Evolutionary conservation across 768 basidiomycete genomes (phyloP).

Genomic region (Sarcodon sp.): DNA sequence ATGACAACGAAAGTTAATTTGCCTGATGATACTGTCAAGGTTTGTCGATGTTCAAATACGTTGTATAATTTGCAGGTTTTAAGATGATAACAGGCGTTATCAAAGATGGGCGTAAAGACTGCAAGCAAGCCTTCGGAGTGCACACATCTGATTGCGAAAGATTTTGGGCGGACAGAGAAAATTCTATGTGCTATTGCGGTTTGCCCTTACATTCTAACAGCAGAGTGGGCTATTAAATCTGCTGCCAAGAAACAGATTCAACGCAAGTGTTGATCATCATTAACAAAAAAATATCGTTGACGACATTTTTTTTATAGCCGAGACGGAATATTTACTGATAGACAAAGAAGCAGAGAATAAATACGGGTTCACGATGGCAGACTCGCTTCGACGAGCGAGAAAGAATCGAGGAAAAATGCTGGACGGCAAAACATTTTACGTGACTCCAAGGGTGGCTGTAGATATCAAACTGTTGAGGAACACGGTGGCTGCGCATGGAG

Average conservation of each 20-base stretch:
- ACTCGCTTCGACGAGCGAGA: conserved; percentile 49
- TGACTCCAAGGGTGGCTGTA: conserved; percentile 52
- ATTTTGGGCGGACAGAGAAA: conserved; percentile 76
- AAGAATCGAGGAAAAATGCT: conserved; percentile 42
- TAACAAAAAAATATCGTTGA: too few species aligned
- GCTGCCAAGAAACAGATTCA: conserved; percentile 43
- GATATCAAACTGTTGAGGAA: conserved; percentile 52
- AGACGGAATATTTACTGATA: conserved; percentile 40
- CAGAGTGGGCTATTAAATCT: conserved; percentile 57
- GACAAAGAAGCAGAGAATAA: conserved; percentile 56
- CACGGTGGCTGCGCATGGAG: conserved; percentile 59
- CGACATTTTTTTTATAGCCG: too few species aligned
- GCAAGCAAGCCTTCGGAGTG: conserved; percentile 51
- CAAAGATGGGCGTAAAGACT: conserved; percentile 53
- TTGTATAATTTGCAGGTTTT: background rate
- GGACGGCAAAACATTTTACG: conserved; percentile 54
- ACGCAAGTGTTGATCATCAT: conserved; percentile 30
- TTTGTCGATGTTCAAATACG: conserved; percentile 13
- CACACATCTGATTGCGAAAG: conserved; percentile 65
- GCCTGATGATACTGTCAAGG: conserved; percentile 45
- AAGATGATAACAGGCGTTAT: conserved; percentile 31
- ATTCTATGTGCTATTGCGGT: conserved; percentile 66
- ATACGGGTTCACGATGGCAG: conserved; percentile 48
- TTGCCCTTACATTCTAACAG: conserved; percentile 48
- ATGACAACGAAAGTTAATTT: conserved; percentile 61